Conservation (phyloP, 805 yeast genomes). For the Candida montana region DNA sequence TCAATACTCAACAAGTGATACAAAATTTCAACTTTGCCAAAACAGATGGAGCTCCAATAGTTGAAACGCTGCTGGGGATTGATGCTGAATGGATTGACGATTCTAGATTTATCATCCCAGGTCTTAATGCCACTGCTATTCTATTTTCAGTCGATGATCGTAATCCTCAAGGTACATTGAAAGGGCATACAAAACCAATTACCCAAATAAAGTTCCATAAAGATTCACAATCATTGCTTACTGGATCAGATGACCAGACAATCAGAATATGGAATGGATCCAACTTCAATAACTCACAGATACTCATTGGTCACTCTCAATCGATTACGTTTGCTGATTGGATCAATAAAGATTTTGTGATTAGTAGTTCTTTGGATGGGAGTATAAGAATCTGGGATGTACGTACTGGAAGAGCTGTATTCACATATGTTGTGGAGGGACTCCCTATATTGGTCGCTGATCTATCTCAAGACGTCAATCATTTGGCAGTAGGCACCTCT, state of each 20-base stretch:
- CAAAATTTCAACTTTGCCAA: slow-evolving; percentile 38
- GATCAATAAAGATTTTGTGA: slow-evolving; percentile 38
- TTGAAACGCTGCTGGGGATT: slow-evolving; percentile 32
- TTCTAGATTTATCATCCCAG: slow-evolving; percentile 66
- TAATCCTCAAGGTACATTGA: slow-evolving; percentile 43
- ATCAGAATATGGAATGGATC: slow-evolving; percentile 74
- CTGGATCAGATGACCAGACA: slow-evolving; percentile 72
- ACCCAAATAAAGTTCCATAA: slow-evolving; percentile 51
- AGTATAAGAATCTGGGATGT: slow-evolving; percentile 65
- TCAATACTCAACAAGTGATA: slow-evolving; percentile 43
- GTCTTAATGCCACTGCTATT: slow-evolving; percentile 45
- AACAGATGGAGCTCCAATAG: slow-evolving; percentile 5
- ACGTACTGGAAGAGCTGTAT: slow-evolving; percentile 33
- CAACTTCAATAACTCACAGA: slow-evolving; percentile 45
- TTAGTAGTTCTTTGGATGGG: slow-evolving; percentile 69
- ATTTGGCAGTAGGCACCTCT: slow-evolving; percentile 60
- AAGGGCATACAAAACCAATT: slow-evolving; percentile 62
- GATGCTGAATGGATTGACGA: slow-evolving; percentile 74
- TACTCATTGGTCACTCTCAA: slow-evolving; percentile 49
- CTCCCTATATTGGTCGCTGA: slow-evolving; percentile 50
- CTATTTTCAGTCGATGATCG: slow-evolving; percentile 48
- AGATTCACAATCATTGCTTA: slow-evolving; percentile 50
- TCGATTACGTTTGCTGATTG: slow-evolving; percentile 53
- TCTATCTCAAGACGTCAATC: slow-evolving; percentile 43
- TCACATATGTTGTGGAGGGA: slow-evolving; percentile 38